Evolutionary conservation across 2,329 filamentous ascomycete genomes (phyloP), one percentile per base, ranked within the genome.

Genomic region (Beauveria brongniartii): DNA sequence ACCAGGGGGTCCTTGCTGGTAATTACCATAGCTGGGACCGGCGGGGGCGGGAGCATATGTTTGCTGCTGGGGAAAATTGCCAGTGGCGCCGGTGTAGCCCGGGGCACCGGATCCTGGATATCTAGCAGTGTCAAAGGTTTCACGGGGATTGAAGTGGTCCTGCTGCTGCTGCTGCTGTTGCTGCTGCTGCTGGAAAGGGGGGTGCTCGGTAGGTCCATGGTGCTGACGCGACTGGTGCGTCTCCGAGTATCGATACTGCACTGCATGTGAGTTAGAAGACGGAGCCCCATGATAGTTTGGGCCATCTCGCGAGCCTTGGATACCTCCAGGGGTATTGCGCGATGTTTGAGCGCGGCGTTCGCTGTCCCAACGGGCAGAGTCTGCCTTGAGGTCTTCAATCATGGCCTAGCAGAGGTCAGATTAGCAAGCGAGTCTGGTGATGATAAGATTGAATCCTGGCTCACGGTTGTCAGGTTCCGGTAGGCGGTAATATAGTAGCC

Each of bases 401-500:
- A 85, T 85, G 62, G 82, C 82, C 82, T 85, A 43, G 22, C 10
- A 20, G 28, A 46, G 61, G 68, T 68, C 34, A 37, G 34, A 14
- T 61, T 61, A 61, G 58, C 43, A 28, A 34, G 20, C 14, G 52
- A 24, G 34, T 22, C n/a, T 47, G 10, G 30, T 1, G 2, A 22
- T 18, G 16, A 10, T 14, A 14, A 18, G 8, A 22, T 24, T 24
- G 9, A 41, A 14, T 24, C 1, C 28, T 7, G 51, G 77, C 86
- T 77, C 81, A 91, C 89, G 69, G 87, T 86, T 67, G 89, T 92
- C 70, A 92, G 75, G 71, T 91, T 90, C 65, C 89, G 83, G 74
- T 92, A 92, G 64, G 88, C 89, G 54, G 86, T 90, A 72, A 92
- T 90, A 74, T 85, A 90, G 76, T 89, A 92, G 67, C 89, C 89